These are phyloP conservation scores for Pisolithus orientalis DNA, from an alignment of 768 basidiomycete species.

Conservation along the genomic window DNA sequence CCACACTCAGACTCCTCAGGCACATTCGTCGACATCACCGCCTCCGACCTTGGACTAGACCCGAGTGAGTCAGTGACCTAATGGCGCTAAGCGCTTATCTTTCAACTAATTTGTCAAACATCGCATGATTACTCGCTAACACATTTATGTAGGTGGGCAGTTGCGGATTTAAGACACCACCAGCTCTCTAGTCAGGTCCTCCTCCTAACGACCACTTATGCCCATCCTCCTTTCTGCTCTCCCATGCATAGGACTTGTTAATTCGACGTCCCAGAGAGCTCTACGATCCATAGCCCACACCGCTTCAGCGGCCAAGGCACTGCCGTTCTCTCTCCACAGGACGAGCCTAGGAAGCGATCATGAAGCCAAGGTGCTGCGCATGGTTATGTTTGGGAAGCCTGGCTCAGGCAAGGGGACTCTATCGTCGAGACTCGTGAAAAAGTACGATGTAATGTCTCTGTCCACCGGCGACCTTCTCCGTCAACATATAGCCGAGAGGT, in stretches of 20 bases:
- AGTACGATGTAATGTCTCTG: constrained; percentile 72
- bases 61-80: background rate
- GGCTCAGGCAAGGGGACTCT: constrained; percentile 86
- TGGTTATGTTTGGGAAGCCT: constrained; percentile 56
- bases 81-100: background rate
- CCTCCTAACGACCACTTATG: constrained; percentile 9
- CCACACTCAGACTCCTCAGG: too few relatives aligned
- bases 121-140: background rate
- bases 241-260: constrained; percentile 4
- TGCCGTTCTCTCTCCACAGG: constrained; percentile 47
- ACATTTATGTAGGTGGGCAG: background rate
- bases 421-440: constrained; percentile 63
- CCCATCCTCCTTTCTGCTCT: constrained; percentile 7
- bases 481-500: constrained; percentile 71
- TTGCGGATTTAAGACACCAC: background rate
- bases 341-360: constrained; percentile 12
- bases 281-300: constrained; percentile 26
- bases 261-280: constrained; percentile 4
- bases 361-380: constrained; percentile 31
- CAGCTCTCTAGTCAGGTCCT: background rate
- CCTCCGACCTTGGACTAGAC: too few relatives aligned
- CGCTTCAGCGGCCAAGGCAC: constrained; percentile 31
- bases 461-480: constrained; percentile 84
- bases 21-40: too few relatives aligned
- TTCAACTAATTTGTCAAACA: background rate